phyloP scores from a whole-genome alignment of 108 stramenopile genomes.

The Discostella stelligeroides region DNA sequence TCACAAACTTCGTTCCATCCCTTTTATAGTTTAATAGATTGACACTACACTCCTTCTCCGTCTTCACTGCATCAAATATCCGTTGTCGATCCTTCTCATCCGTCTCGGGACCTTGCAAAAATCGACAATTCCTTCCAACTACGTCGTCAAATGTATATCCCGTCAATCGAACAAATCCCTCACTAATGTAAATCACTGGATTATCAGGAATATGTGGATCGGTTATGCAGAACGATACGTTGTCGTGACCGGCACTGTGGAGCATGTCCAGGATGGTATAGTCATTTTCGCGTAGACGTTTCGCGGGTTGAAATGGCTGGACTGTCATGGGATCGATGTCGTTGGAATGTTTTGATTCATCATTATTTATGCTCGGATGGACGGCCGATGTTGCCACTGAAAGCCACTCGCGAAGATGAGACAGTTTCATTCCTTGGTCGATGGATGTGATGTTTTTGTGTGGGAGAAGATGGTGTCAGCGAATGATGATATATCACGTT shows the following conservation, averaged over 20 bases:
- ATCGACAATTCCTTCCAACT: constrained; percentile 46
- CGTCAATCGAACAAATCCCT: constrained; percentile 40
- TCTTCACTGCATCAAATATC: constrained; percentile 35
- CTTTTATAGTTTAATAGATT: constrained; percentile 53
- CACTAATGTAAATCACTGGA: constrained; percentile 41
- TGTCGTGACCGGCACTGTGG: constrained; percentile 39
- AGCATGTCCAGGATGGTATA: constrained; percentile 47
- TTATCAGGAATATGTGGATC: constrained; percentile 38
- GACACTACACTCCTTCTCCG: constrained; percentile 39
- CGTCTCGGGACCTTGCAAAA: constrained; percentile 37
- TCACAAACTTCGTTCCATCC: constrained; percentile 48
- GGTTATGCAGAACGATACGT: constrained; percentile 42
- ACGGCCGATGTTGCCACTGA: not conserved
- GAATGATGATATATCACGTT: no score
- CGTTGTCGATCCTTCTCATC: constrained; percentile 20
- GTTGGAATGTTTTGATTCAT: not conserved
- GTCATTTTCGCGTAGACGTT: constrained; percentile 36
- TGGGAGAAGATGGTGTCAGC: no score
- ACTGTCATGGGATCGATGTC: no score
- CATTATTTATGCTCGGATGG: not conserved
- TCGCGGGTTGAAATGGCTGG: constrained; percentile 27
- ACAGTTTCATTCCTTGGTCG: constrained; percentile 26
- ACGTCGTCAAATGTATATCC: constrained; percentile 36
- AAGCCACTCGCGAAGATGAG: constrained; percentile 16
- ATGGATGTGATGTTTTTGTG: not conserved